Evolutionary conservation across 2,329 filamentous ascomycete genomes (phyloP).

Genomic region (Colletotrichum sp.): DNA sequence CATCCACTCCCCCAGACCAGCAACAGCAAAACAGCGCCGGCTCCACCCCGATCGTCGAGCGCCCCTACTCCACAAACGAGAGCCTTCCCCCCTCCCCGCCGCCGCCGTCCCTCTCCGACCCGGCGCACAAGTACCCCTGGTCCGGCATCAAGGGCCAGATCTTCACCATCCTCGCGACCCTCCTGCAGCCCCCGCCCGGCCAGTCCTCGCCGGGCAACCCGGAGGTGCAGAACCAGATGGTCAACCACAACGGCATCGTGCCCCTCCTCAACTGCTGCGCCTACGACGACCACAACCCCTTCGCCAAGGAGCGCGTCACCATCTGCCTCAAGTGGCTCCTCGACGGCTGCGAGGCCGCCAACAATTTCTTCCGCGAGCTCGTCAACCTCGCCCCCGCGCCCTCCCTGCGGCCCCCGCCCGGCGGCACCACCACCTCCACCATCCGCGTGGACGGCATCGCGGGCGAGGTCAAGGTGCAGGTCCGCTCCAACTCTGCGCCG

Average conservation of each 20-base stretch:
- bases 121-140: constrained; percentile 69
- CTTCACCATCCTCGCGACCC: constrained; percentile 85
- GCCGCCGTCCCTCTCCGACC: constrained; percentile 61
- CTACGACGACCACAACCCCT: constrained; percentile 93
- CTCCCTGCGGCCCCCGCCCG: constrained; percentile 38
- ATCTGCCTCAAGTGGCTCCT: constrained; percentile 86
- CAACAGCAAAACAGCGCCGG: constrained; percentile 11
- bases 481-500: constrained; percentile 35
- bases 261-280: constrained; percentile 87
- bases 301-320: constrained; percentile 89
- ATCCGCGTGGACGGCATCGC: constrained; percentile 60
- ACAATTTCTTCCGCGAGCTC: constrained; percentile 72
- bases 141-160: constrained; percentile 88
- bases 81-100: constrained; percentile 42
- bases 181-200: constrained; percentile 81
- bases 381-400: constrained; percentile 49
- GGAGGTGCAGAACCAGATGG: constrained; percentile 85
- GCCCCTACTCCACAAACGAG: constrained; percentile 59
- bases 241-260: constrained; percentile 84
- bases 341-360: constrained; percentile 76
- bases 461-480: constrained; percentile 61
- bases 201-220: constrained; percentile 68
- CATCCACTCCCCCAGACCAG: constrained; percentile 30
- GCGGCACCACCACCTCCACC: constrained; percentile 42
- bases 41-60: constrained; percentile 56